Evolutionary conservation across 768 basidiomycete species (phyloP).

Genomic region (Psilocybe sp.): DNA sequence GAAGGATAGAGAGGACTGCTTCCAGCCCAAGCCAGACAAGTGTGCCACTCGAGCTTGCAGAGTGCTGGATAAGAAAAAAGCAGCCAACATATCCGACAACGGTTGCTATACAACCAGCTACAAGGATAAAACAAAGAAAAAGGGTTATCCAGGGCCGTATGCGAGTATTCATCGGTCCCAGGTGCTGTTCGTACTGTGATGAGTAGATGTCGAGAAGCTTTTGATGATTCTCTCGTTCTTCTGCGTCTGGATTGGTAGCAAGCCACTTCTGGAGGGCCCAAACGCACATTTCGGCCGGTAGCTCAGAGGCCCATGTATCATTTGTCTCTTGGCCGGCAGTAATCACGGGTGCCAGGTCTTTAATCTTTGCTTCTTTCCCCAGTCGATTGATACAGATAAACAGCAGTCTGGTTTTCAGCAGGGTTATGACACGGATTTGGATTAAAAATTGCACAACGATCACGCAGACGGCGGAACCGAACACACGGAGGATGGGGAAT

Average conservation of each 20-base stretch:
- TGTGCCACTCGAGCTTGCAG: not conserved
- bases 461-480: constrained; percentile 7
- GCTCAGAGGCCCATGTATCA: too few species aligned
- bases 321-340: too few species aligned
- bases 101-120: not conserved
- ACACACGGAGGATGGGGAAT: constrained; percentile 7
- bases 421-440: constrained; percentile 5
- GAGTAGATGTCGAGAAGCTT: not conserved
- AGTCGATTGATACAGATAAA: constrained; percentile 7
- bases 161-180: not conserved
- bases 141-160: not conserved
- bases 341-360: not conserved
- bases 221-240: not conserved
- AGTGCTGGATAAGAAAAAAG: constrained; percentile 5
- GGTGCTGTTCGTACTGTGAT: not conserved
- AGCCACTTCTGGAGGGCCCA: too few species aligned
- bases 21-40: constrained; percentile 13
- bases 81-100: constrained; percentile 12
- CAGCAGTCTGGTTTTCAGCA: constrained; percentile 6
- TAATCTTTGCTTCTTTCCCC: not conserved
- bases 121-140: not conserved
- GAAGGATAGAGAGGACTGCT: constrained; percentile 4
- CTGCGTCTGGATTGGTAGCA: not conserved
- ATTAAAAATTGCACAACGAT: constrained; percentile 2
- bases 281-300: not conserved